Evolutionary conservation across 192 early-diverging fungal species (phyloP), one percentile per base, ranked within the genome.

Genomic region (Entophlyctis helioformis): DNA sequence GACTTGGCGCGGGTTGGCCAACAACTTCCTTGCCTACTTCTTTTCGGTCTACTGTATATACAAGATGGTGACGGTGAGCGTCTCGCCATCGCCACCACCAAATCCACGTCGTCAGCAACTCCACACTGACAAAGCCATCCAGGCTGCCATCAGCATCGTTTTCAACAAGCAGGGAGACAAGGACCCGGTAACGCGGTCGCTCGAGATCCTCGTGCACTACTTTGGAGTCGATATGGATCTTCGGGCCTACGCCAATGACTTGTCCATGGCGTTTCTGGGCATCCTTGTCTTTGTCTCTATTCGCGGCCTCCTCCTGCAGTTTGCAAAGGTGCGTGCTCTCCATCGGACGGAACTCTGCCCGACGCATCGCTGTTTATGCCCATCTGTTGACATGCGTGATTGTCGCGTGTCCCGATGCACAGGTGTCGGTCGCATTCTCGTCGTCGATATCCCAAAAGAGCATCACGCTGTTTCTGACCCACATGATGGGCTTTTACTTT

Each of bases 401-500:
- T n/a, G n/a, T n/a, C n/a, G n/a, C n/a, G n/a, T n/a, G n/a, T n/a
- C n/a, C 28, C 4, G 15, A 28, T 11, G n/a, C n/a, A 28, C 5
- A 11, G n/a, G 19, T 46, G 10, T 29, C 63, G 74, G 28, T n/a
- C n/a, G 70, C 71, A 12, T 74, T 85, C 44, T 79, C 80, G 13
- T 64, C 69, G 13, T 72, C 81, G 19, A 54, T 92, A 12, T 84
- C 83, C 1, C 78, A 80, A 15, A 82, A 80, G 42, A 81, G 78
- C 46, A 67, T 88, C 11, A 77, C 91, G 0, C 53, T 91, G 21
- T 74, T 88, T 39, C 62, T 91, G 42, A 81, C 91, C 2, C 83
- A 89, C 48, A 74, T 93, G 27, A 86, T 95, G 82, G 86, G 86
- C 36, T 83, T 90, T 54, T 97, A 97, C 60, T 88, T 91, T 59